Conservation (phyloP, 257 asterid species). For the Scutellaria galericulata region DNA sequence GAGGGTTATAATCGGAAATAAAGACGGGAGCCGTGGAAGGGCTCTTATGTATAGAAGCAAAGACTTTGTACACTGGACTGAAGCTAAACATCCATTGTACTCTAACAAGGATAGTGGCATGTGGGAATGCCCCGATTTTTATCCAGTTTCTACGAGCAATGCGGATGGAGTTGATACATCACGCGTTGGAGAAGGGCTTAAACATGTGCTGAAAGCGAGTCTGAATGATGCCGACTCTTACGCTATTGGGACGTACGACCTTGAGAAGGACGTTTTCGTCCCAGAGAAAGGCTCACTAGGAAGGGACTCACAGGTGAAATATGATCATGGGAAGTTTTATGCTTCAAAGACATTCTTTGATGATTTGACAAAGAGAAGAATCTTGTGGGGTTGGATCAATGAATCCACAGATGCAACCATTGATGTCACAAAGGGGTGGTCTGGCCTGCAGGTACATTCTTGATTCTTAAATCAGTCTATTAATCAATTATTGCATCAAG, state of each 20-base stretch:
- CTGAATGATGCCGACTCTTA: slow-evolving; percentile 30
- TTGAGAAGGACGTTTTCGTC: slow-evolving; percentile 30
- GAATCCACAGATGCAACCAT: slow-evolving; percentile 19
- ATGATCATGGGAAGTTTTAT: slow-evolving; percentile 41
- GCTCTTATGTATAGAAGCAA: slow-evolving; percentile 35
- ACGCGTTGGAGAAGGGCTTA: slow-evolving; percentile 26
- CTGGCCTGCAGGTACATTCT: slow-evolving; percentile 31
- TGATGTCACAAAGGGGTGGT: slow-evolving; percentile 29
- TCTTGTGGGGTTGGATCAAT: slow-evolving; percentile 41
- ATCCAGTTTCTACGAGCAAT: slow-evolving; percentile 26
- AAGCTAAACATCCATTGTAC: slow-evolving; percentile 29
- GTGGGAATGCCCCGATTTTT: slow-evolving; percentile 40
- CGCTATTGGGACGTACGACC: slow-evolving; percentile 35
- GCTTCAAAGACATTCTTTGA: slow-evolving; percentile 42
- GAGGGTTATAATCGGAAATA: slow-evolving; percentile 38
- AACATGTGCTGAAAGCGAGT: slow-evolving; percentile 40
- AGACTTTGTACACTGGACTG: slow-evolving; percentile 37
- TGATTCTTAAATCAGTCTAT: not conserved
- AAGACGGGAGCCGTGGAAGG: slow-evolving; percentile 7
- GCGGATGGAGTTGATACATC: slow-evolving; percentile 34
- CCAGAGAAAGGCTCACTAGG: slow-evolving; percentile 32
- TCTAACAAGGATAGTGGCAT: slow-evolving; percentile 33
- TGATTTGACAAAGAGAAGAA: slow-evolving; percentile 31
- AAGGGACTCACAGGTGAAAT: slow-evolving; percentile 21
- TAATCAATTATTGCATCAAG: not conserved